Percentiles rank a stretch among this genome's conserved stretches.
Evolutionary conservation across 1,284 basidiomycete species (phyloP).

Genomic region (Ustilago shanxiensis): DNA sequence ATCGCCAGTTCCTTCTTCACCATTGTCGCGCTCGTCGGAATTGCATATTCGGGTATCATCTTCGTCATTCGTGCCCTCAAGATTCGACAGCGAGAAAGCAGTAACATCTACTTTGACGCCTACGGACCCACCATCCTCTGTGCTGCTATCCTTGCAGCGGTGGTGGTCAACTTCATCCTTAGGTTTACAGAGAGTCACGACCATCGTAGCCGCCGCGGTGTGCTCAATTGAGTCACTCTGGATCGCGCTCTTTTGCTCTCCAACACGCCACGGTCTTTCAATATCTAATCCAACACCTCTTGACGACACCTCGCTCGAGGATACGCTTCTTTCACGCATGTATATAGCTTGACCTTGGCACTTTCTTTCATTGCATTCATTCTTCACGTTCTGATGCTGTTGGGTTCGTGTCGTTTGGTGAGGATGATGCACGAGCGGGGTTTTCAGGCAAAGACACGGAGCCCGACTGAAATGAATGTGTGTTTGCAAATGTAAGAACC

Average conservation of each 20-base stretch:
- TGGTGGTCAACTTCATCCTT: conserved; percentile 66
- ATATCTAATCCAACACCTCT: not conserved
- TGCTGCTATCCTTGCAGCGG: conserved; percentile 54
- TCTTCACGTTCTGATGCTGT: not conserved
- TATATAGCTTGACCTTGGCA: not conserved
- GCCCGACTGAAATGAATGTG: not conserved
- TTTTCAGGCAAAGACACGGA: not conserved
- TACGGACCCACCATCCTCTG: conserved; percentile 67
- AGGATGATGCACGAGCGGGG: not conserved
- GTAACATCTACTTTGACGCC: conserved; percentile 68
- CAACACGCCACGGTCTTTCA: not conserved
- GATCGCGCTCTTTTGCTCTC: not conserved
- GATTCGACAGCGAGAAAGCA: conserved; percentile 72
- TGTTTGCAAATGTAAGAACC: not conserved
- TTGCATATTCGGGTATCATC: conserved; percentile 87
- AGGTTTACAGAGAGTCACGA: conserved; percentile 57
- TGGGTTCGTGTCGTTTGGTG: not conserved
- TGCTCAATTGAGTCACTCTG: conserved; percentile 46
- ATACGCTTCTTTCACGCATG: not conserved
- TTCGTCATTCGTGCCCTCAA: conserved; percentile 87
- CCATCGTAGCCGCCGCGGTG: conserved; percentile 44
- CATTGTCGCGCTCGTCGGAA: conserved; percentile 85
- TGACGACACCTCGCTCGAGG: not conserved
- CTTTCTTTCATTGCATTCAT: not conserved
- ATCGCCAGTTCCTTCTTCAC: conserved; percentile 90